Evolutionary conservation across 2,329 filamentous ascomycete genomes (phyloP).

Genomic region (Phoma sp.): DNA sequence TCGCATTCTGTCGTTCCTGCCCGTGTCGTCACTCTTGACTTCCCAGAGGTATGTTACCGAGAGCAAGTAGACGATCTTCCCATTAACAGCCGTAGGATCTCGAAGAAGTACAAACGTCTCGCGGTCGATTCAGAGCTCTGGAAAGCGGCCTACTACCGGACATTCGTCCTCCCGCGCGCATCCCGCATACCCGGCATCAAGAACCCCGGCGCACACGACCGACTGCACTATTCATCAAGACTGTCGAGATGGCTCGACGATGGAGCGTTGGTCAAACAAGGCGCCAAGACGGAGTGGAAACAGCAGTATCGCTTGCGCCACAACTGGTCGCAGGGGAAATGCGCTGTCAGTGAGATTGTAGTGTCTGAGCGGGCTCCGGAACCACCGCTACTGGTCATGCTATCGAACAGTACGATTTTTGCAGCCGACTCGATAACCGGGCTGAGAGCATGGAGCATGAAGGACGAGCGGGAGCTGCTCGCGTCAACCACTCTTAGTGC

Average conservation of each 20-base stretch:
- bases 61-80: not conserved
- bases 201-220: slow-evolving; percentile 48
- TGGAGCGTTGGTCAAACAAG: slow-evolving; percentile 61
- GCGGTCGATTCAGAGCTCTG: slow-evolving; percentile 86
- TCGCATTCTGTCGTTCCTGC: slow-evolving; percentile 80
- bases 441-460: slow-evolving; percentile 80
- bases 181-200: slow-evolving; percentile 75
- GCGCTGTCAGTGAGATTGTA: slow-evolving; percentile 79
- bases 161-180: slow-evolving; percentile 84
- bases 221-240: slow-evolving; percentile 61
- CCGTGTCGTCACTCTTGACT: slow-evolving; percentile 71
- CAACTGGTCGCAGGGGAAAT: slow-evolving; percentile 88
- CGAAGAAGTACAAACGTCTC: slow-evolving; percentile 75
- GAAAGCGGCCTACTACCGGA: slow-evolving; percentile 86
- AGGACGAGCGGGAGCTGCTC: slow-evolving; percentile 64
- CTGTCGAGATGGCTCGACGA: slow-evolving; percentile 69
- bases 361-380: slow-evolving; percentile 62
- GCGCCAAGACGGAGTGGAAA: slow-evolving; percentile 76
- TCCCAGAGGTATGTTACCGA: slow-evolving; percentile 63
- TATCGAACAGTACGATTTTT: slow-evolving; percentile 78
- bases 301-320: slow-evolving; percentile 85
- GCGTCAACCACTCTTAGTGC: slow-evolving; percentile 53
- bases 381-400: slow-evolving; percentile 74
- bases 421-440: slow-evolving; percentile 75
- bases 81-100: slow-evolving; percentile 63